Evolutionary conservation across 805 yeast genomes (phyloP).

Genomic region (Barnettozyma siamensis): DNA sequence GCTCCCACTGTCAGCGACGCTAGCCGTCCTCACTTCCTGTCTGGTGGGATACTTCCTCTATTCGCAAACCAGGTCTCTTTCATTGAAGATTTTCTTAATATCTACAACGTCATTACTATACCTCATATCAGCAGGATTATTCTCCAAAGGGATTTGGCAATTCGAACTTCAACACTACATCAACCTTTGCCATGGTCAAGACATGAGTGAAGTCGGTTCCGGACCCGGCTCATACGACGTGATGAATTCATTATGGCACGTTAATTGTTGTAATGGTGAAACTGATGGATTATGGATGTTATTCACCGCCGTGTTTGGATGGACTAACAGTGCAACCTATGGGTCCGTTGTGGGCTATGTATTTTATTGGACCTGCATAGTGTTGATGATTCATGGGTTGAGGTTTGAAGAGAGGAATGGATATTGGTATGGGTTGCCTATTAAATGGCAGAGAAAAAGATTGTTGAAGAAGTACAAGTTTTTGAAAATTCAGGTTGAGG

Average conservation of each 20-base stretch:
- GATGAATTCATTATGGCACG: conserved; percentile 80
- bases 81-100: conserved; percentile 69
- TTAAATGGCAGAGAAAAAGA: conserved; percentile 51
- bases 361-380: conserved; percentile 56
- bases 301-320: conserved; percentile 80
- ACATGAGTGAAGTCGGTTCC: conserved; percentile 80
- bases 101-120: conserved; percentile 76
- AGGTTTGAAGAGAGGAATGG: conserved; percentile 53
- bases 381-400: conserved; percentile 39
- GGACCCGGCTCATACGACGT: conserved; percentile 94
- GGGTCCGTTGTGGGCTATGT: conserved; percentile 76
- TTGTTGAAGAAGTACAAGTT: conserved; percentile 34
- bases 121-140: conserved; percentile 79
- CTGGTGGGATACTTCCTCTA: conserved; percentile 63
- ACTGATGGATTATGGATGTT: conserved; percentile 88
- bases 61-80: conserved; percentile 71
- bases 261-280: conserved; percentile 88
- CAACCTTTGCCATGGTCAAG: conserved; percentile 70
- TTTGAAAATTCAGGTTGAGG: conserved; percentile 5
- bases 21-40: no score
- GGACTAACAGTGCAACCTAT: conserved; percentile 92
- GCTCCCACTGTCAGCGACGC: no score
- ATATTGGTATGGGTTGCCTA: conserved; percentile 54
- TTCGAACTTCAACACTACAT: conserved; percentile 76
- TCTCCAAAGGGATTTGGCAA: conserved; percentile 88